A percentile compares a stretch with the other conserved stretches of the same genome.
phyloP scores from a whole-genome alignment of 306 rosid genomes.

The Crataegus laevigata region DNA sequence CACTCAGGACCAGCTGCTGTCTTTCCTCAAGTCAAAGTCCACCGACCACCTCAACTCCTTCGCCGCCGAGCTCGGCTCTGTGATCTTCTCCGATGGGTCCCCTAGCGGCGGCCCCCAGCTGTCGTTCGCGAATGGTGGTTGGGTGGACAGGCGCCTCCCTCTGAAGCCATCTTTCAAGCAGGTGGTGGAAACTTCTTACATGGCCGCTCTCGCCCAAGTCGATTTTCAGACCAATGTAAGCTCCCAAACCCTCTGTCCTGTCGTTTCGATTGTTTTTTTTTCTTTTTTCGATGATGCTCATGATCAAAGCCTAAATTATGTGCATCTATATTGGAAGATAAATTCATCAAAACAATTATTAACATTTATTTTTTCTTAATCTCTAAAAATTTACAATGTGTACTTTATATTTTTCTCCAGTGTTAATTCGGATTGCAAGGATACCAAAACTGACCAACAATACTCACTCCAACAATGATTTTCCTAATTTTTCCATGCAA shows the following conservation, averaged over 20 bases:
- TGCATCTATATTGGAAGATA: too few species aligned
- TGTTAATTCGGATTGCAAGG: too few species aligned
- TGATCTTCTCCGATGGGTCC: conserved; percentile 46
- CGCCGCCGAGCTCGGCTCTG: conserved; percentile 48
- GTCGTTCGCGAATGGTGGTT: conserved; percentile 49
- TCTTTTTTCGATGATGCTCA: background rate
- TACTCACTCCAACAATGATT: too few species aligned
- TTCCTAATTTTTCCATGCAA: too few species aligned
- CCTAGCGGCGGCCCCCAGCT: conserved; percentile 67
- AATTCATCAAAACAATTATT: too few species aligned
- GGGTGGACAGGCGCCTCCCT: conserved; percentile 59
- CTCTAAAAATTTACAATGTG: too few species aligned
- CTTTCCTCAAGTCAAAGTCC: conserved; percentile 65
- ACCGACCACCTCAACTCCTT: conserved; percentile 49
- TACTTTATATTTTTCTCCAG: too few species aligned
- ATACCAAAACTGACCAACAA: too few species aligned
- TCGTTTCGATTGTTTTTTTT: background rate
- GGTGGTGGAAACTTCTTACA: conserved; percentile 35
- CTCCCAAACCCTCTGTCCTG: background rate
- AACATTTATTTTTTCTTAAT: too few species aligned
- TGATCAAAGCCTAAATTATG: background rate
- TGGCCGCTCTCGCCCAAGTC: conserved; percentile 41
- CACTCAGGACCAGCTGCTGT: conserved; percentile 55
- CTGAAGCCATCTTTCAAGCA: conserved; percentile 64
- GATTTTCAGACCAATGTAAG: conserved; percentile 64